Percentiles rank a stretch among this genome's conserved stretches.
phyloP scores from a whole-genome alignment of 225 moss, liverwort and hornwort genomes.

The Marchantia paleacea region DNA sequence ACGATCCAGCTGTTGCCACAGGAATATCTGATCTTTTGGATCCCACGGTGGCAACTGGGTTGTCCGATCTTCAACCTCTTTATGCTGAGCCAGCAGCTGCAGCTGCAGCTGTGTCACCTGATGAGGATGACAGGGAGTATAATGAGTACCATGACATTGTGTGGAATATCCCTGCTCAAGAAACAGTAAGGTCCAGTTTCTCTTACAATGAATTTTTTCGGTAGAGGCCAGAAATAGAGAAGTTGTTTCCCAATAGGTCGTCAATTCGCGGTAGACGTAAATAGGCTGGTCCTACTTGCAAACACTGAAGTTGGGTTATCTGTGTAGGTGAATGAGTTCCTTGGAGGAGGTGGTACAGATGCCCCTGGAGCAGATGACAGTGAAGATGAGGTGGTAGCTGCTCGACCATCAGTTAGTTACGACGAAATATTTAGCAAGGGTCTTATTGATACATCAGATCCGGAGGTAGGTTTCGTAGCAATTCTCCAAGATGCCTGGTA shows the following conservation, averaged over 20 bases:
- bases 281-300: neutral
- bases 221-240: neutral
- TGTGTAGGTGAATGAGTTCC: constrained; percentile 83
- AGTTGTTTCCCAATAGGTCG: neutral
- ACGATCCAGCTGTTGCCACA: constrained; percentile 90
- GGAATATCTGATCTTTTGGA: constrained; percentile 96
- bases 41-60: constrained; percentile 47
- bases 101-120: constrained; percentile 54
- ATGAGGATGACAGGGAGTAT: constrained; percentile 44
- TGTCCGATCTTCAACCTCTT: constrained; percentile 54
- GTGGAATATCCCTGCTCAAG: constrained; percentile 45
- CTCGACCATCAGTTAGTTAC: constrained; percentile 70
- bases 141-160: constrained; percentile 52
- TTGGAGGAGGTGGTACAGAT: constrained; percentile 93
- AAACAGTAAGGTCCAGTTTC: constrained; percentile 22
- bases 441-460: constrained; percentile 87
- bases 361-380: constrained; percentile 79
- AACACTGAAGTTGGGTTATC: neutral
- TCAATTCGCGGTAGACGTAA: neutral
- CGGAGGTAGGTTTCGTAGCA: constrained; percentile 57
- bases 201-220: neutral
- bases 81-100: constrained; percentile 60
- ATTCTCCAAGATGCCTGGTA: neutral
- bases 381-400: constrained; percentile 64
- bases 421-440: constrained; percentile 98